Evolutionary conservation across 108 stramenopile species (phyloP), one percentile per base, ranked within the genome.

Genomic region (Nitzschia putrida): DNA sequence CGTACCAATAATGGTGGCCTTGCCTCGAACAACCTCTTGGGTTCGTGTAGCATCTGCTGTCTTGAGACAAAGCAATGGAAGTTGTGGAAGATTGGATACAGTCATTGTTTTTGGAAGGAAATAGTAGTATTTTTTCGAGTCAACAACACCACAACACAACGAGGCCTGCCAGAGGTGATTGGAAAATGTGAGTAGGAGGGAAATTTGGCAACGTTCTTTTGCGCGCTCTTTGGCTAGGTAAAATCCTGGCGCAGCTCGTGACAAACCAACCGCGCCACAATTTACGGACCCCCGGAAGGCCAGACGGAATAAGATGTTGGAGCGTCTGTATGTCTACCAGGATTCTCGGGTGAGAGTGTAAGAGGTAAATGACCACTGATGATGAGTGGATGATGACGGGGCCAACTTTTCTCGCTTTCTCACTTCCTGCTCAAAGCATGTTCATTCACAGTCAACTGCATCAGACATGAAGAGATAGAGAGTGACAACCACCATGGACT

Each of bases 1-100:
- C 34, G 39, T 73, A 89, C 91, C 91, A 51, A 94, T 91, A 21
- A 94, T 80, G 22, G 89, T 86, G 58, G 82, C 80, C 54, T 85
- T 69, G 14, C 88, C 92, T 8, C 67, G 23, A 57, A 88, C 81
- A 21, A 84, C 83, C 42, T 78, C 59, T 25, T 71, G 55, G 12
- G 88, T 89, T 25, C 73, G 65, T 18, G 66, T 83, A 60, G 78
- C 80, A 58, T 92, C 82, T 12, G 90, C 90, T 25, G 80, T 86
- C 43, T 76, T 81, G 52, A 92, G 78, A 65, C 87, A 87, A 2
- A 76, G 77, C n/a, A 92, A 67, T 29, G 90, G 90, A 7, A 80
- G 52, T 55, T 74, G 56, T n/a, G 80, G 80, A 41, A 80, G 58
- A n/a, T 52, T 59, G 42, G 45, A 58, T 43, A 64, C 50, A 5